A percentile compares a stretch with the other conserved stretches of the same genome.
phyloP scores from a whole-genome alignment of 1,284 basidiomycete genomes.

The Ustilago vetiveriae region DNA sequence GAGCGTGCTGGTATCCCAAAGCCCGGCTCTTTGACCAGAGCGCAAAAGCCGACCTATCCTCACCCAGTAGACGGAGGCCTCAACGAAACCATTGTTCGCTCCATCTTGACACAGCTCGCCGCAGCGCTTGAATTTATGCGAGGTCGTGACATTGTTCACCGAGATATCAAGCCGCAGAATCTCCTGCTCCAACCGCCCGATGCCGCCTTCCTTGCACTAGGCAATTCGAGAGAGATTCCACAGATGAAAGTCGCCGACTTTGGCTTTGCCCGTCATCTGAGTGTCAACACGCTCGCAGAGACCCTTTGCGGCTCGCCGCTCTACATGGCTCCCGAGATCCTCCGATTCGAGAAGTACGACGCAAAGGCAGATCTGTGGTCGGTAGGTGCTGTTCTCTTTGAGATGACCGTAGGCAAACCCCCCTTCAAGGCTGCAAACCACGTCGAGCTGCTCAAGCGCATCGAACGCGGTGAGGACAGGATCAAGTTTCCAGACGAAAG shows the following conservation, averaged over 20 bases:
- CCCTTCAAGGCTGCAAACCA: constrained; percentile 96
- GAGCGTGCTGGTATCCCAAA: constrained; percentile 28
- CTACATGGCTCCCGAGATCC: constrained; percentile 99
- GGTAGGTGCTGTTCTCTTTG: constrained; percentile 93
- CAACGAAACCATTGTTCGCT: constrained; percentile 88
- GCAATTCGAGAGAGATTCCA: constrained; percentile 80
- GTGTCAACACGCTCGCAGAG: constrained; percentile 92
- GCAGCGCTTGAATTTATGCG: constrained; percentile 92
- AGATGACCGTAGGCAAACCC: constrained; percentile 91
- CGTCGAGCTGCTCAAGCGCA: constrained; percentile 91
- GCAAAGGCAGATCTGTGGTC: constrained; percentile 98
- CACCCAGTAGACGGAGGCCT: constrained; percentile 91
- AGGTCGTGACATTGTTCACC: constrained; percentile 87
- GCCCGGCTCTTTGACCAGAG: constrained; percentile 17
- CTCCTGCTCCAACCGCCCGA: constrained; percentile 86
- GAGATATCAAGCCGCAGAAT: constrained; percentile 98
- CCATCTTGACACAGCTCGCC: constrained; percentile 93
- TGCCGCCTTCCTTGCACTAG: constrained; percentile 79
- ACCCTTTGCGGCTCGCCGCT: constrained; percentile 96
- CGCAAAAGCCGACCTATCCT: constrained; percentile 74
- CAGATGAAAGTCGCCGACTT: constrained; percentile 79
- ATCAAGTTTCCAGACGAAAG: constrained; percentile 82
- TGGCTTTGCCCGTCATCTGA: constrained; percentile 92
- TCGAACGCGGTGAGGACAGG: constrained; percentile 78
- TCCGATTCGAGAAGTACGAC: constrained; percentile 97